Evolutionary conservation across 129 eudicot species (phyloP).

Genomic region (Tagetes patula): DNA sequence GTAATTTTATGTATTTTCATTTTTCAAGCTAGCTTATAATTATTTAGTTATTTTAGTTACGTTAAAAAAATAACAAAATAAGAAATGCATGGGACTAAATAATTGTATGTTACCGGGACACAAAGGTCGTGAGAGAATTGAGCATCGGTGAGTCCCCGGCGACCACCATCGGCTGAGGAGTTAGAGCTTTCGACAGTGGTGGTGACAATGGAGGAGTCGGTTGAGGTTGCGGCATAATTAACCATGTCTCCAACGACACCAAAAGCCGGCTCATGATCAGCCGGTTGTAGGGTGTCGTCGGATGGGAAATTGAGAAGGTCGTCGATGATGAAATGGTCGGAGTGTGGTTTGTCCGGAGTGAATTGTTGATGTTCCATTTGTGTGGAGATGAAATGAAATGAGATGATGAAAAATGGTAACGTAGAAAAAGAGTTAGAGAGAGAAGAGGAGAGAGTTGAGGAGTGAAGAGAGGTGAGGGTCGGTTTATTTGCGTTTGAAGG

Average conservation of each 20-base stretch:
- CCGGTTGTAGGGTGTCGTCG: constrained; percentile 36
- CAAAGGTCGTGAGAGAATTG: constrained; percentile 66
- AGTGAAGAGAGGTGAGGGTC: constrained; percentile 47
- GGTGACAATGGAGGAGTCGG: constrained; percentile 44
- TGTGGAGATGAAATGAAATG: background rate
- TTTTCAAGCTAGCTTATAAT: background rate
- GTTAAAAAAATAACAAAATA: background rate
- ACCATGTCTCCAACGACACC: constrained; percentile 18
- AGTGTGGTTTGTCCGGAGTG: constrained; percentile 45
- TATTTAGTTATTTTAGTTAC: background rate
- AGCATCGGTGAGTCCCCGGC: constrained; percentile 43
- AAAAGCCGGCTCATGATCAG: background rate
- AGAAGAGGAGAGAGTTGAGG: constrained; percentile 41
- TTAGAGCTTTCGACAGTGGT: constrained; percentile 53
- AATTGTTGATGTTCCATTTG: constrained; percentile 59
- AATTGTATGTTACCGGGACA: constrained; percentile 52
- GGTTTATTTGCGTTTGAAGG: constrained; percentile 86
- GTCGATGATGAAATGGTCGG: constrained; percentile 69
- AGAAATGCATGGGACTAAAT: constrained; percentile 6
- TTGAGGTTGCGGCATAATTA: constrained; percentile 21
- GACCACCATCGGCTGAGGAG: constrained; percentile 49
- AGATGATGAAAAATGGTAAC: constrained; percentile 8
- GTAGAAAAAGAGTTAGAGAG: constrained; percentile 28
- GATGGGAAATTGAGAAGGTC: constrained; percentile 83
- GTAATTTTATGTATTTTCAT: background rate